Evolutionary conservation across 805 yeast species (phyloP), one percentile per base, ranked within the genome.

Genomic region (Pichia phayaonensis): DNA sequence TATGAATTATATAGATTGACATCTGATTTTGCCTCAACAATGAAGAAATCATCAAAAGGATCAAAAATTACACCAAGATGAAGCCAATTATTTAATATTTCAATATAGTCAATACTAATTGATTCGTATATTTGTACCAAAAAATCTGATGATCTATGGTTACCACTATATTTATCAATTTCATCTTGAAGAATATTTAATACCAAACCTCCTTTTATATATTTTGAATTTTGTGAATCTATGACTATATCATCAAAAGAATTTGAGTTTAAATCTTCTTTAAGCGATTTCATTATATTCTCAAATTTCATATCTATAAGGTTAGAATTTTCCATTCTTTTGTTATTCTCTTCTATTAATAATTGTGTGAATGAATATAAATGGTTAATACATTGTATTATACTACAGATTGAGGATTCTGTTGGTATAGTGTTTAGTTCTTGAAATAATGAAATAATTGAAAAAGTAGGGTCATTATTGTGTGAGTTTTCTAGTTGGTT

Each of bases 11-110:
- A 50, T 10, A 16, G 1, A 8, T 44, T 20, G 2, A 42, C 42
- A 18, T 51, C 45, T 4, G 45, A 27, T 2, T 31, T 44, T 4
- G 59, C 46, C 57, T 75, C 69, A 27, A 77, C 74, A n/a, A 94
- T 79, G 61, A 90, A 68, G 62, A 94, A 94, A 64, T 92, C 99
- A 40, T 83, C 80, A 61, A 80, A 81, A 0, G 87, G 88, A 58
- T 94, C 99, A 54, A 79, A 75, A 11, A 94, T 71, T 7, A 72
- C 70, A 0, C 99, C 99, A 45, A 74, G 69, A 5, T 75, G 73
- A 18, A 92, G 72, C 99, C 99, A 94, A n/a, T 69, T 62, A 57
- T 85, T 82, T 11, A 94, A 70, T 81, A 86, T 84, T 1, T 57
- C 56, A 20, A 87, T 71, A 59, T 88, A 94, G 40, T 80, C 79